These are phyloP conservation scores for Dactylellina parvicollis DNA, from an alignment of 2,329 filamentous ascomycete species.

Conservation along the genomic window DNA sequence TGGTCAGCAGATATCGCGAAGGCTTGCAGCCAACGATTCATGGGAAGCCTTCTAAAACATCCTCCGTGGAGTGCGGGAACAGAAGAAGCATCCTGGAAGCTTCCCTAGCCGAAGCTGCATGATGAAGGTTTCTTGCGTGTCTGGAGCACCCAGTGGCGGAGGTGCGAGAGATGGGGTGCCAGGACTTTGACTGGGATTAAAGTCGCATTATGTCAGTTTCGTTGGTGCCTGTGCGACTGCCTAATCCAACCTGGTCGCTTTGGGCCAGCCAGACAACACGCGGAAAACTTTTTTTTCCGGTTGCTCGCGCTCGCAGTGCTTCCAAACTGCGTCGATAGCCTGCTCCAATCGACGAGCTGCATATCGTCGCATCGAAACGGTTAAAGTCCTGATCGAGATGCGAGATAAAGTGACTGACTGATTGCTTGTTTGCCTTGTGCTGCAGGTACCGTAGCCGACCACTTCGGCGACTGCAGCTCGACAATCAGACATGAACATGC, in stretches of 20 bases:
- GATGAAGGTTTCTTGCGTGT: constrained; percentile 37
- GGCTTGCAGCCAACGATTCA: constrained; percentile 46
- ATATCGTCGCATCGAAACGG: constrained; percentile 41
- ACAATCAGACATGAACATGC: constrained; percentile 30
- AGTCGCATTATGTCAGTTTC: constrained; percentile 53
- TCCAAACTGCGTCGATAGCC: constrained; percentile 20
- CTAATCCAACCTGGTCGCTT: constrained; percentile 45
- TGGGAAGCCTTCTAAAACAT: constrained; percentile 35
- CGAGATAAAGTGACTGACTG: constrained; percentile 5
- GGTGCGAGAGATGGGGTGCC: constrained; percentile 40
- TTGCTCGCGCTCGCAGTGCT: constrained; percentile 5
- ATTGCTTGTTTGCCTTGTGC: constrained; percentile 26
- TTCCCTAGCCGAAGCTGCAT: constrained; percentile 49
- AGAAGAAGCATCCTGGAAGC: constrained; percentile 41
- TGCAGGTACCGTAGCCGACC: constrained; percentile 34
- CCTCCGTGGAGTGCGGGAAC: constrained; percentile 41
- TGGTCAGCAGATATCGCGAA: constrained; percentile 39
- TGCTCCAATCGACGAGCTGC: constrained; percentile 27
- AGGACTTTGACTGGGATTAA: constrained; percentile 26
- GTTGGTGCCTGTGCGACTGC: constrained; percentile 54
- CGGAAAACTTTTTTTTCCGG: constrained; percentile 21
- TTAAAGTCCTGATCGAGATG: constrained; percentile 26
- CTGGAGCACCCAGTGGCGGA: constrained; percentile 35
- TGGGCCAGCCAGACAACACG: constrained; percentile 11
- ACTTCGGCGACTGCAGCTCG: constrained; percentile 33